Evolutionary conservation across 1,284 basidiomycete genomes (phyloP).

Genomic region (Marasmius fiardii): DNA sequence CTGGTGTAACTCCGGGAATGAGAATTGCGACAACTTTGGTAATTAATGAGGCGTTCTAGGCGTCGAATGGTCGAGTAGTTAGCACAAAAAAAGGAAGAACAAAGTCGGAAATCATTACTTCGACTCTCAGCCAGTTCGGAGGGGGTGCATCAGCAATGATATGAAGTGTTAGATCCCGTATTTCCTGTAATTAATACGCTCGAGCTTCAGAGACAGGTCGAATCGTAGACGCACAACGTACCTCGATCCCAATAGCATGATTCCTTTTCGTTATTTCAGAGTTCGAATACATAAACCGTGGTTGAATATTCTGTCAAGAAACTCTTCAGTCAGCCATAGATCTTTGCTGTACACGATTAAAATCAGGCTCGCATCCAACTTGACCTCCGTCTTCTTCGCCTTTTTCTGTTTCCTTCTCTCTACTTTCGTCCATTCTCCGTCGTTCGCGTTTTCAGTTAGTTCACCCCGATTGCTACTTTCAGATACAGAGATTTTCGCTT

Average conservation of each 20-base stretch:
- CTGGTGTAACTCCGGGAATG: slow-evolving; percentile 77
- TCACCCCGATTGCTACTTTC: slow-evolving; percentile 19
- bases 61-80: slow-evolving; percentile 6
- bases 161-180: slow-evolving; percentile 81
- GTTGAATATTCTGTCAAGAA: slow-evolving; percentile 46
- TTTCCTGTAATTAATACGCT: slow-evolving; percentile 59
- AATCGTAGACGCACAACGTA: slow-evolving; percentile 33
- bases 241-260: slow-evolving; percentile 73
- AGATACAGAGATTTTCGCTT: slow-evolving; percentile 9
- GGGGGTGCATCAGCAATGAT: slow-evolving; percentile 79
- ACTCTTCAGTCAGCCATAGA: slow-evolving; percentile 5
- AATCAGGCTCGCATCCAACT: slow-evolving; percentile 53
- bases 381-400: slow-evolving; percentile 51
- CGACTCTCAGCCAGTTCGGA: slow-evolving; percentile 80
- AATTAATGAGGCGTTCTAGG: slow-evolving; percentile 74
- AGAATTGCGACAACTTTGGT: slow-evolving; percentile 77
- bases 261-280: slow-evolving; percentile 69
- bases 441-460: slow-evolving; percentile 18
- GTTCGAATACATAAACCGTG: slow-evolving; percentile 78
- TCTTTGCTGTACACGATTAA: slow-evolving; percentile 2
- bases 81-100: slow-evolving; percentile 4
- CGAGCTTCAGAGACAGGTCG: slow-evolving; percentile 6
- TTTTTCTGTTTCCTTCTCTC: slow-evolving; percentile 80
- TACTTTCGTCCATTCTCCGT: slow-evolving; percentile 66
- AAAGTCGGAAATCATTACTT: slow-evolving; percentile 45